Base-by-base conservation (phyloP, 1,139 yeast species). In the Blastobotrys malaysiensis region DNA sequence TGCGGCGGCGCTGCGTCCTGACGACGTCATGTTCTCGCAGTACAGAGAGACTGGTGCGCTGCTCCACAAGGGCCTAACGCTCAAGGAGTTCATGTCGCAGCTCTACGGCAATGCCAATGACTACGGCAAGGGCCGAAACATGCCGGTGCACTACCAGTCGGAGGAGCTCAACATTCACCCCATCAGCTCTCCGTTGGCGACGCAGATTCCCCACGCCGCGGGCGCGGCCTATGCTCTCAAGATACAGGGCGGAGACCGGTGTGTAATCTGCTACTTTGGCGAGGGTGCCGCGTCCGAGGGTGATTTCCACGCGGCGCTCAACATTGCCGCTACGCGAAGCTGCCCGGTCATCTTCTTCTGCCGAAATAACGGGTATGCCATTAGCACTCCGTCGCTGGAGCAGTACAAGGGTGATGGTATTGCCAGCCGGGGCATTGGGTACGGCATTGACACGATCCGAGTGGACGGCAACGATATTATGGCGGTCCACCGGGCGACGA, bases 251-350 rank as follows among this genome's bases (percentile, higher is more conserved):
- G 59, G 60, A 13, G 63, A 62, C 18, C 68, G 66, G 2, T 60
- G 65, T 39, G 60, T 60, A 1, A 62, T 70, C 31, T 67, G 71
- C 57, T 70, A 68, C 56, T 68, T 70, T 59, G 73, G 73, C 11
- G 73, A 70, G 49, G 73, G 73, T 5, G 73, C 73, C 1, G 72
- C 73, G 0, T 69, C 72, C 16, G 73, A 70, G 54, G 73, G 73
- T 5, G 73, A 70, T 45, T 70, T 70, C 60, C 73, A 70, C 52
- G 71, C 72, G 43, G 73, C 73, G 2, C 59, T 70, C 45, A 70
- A 70, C 58, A 70, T 70, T 58, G 73, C 73, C 1, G 72, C 73
- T 11, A 69, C 73, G 9, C 57, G 72, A 46, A 61, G 57, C 54
- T 70, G 72, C 51, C 73, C 73, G 2, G 64, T 67, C 9, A 60